Evolutionary conservation across 2,329 filamentous ascomycete species (phyloP).

Genomic region (Fusarium sp.): DNA sequence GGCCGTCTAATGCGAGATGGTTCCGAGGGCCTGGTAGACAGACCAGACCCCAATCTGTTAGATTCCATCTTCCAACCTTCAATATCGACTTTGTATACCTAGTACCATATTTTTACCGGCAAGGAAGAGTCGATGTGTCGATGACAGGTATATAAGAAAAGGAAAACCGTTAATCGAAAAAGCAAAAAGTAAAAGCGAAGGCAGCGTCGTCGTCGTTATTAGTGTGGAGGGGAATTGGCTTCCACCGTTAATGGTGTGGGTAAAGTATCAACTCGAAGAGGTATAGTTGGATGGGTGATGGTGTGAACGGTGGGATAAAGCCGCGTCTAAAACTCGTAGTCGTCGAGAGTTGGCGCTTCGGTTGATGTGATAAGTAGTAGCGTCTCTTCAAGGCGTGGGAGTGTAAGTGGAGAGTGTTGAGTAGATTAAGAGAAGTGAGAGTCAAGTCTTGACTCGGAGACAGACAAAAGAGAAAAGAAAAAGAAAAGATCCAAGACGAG

Average conservation of each 20-base stretch:
- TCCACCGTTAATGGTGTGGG: conserved; percentile 39
- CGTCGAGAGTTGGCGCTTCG: conserved; percentile 35
- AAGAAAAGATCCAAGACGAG: conserved; percentile 10
- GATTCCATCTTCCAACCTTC: conserved; percentile 57
- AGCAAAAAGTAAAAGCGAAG: conserved; percentile 26
- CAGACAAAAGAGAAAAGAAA: conserved; percentile 23
- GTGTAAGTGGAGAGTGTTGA: conserved; percentile 34
- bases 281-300: conserved; percentile 43
- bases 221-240: conserved; percentile 40
- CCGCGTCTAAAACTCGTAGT: conserved; percentile 40
- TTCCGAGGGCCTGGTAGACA: conserved; percentile 55
- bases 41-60: conserved; percentile 54
- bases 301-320: conserved; percentile 41
- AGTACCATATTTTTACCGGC: conserved; percentile 39
- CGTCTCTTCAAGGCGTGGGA: conserved; percentile 23
- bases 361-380: conserved; percentile 37
- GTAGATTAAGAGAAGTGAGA: conserved; percentile 7
- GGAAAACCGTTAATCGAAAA: conserved; percentile 35
- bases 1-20: conserved; percentile 47
- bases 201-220: conserved; percentile 44
- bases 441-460: not conserved
- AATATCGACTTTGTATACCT: conserved; percentile 29
- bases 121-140: not conserved
- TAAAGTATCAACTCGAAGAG: conserved; percentile 35
- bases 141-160: conserved; percentile 30